phyloP scores from a whole-genome alignment of 495 filamentous ascomycete genomes.

The Filosporella fistucella region DNA sequence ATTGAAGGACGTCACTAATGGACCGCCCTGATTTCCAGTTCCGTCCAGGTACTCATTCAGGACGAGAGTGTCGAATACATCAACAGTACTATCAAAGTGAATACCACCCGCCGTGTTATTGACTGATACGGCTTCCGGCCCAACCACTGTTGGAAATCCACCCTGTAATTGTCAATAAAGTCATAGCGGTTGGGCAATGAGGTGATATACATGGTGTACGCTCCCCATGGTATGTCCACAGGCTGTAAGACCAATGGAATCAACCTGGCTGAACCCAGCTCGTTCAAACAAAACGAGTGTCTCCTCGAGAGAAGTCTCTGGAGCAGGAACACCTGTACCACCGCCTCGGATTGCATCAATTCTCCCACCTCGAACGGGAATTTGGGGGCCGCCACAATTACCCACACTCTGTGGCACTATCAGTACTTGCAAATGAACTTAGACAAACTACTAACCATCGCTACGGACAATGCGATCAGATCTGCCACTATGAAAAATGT shows the following conservation, averaged over 20 bases:
- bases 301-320: constrained; percentile 19
- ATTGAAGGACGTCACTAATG: constrained; percentile 28
- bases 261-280: constrained; percentile 22
- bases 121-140: constrained; percentile 16
- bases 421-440: background rate
- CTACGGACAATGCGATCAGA: constrained; percentile 14
- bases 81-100: constrained; percentile 11
- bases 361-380: constrained; percentile 34
- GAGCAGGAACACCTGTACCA: constrained; percentile 38
- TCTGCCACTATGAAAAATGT: constrained; percentile 13
- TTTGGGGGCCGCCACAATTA: constrained; percentile 14
- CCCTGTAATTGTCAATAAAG: background rate
- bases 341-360: constrained; percentile 35
- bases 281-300: constrained; percentile 19
- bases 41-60: constrained; percentile 15
- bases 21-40: constrained; percentile 17
- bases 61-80: constrained; percentile 10
- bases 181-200: background rate
- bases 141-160: constrained; percentile 13
- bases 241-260: constrained; percentile 13
- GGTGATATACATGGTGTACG: constrained; percentile 12
- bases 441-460: constrained; percentile 12
- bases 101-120: constrained; percentile 29
- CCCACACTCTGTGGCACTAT: constrained; percentile 3
- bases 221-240: constrained; percentile 16